A percentile compares a stretch with the other conserved stretches of the same genome.
Conservation (phyloP, 164 flowering plant genomes). For the Vitis rotundifolia region DNA sequence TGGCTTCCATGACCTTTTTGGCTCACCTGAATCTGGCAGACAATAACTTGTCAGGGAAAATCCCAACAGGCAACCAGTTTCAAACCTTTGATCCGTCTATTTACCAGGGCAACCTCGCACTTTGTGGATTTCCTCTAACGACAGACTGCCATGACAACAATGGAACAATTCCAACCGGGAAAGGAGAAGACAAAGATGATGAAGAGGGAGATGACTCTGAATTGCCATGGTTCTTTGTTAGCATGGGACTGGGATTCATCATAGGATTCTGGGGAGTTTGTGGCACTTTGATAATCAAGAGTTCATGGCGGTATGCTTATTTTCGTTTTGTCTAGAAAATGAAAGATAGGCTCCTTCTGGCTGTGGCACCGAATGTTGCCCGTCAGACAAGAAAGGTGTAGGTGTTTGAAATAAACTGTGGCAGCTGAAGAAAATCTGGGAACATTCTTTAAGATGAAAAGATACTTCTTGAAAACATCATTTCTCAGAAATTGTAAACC, state of each 20-base stretch:
- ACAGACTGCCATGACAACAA: no score
- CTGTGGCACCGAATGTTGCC: no score
- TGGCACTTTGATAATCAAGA: constrained; percentile 8
- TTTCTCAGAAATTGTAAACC: no score
- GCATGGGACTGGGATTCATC: constrained; percentile 6
- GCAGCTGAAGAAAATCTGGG: no score
- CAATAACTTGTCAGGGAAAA: not conserved
- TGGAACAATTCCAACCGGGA: not conserved
- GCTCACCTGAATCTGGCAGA: constrained; percentile 31
- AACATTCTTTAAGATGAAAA: no score
- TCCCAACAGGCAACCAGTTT: no score
- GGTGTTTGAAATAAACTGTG: not conserved
- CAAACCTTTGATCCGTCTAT: no score
- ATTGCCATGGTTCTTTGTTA: constrained; percentile 1
- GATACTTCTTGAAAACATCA: no score
- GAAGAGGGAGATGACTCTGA: not conserved
- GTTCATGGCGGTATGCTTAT: not conserved
- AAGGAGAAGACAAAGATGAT: not conserved
- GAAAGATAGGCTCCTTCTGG: not conserved
- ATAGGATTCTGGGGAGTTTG: constrained; percentile 18
- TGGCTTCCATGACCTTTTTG: constrained; percentile 18
- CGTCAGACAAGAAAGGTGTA: no score
- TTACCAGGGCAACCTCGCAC: no score
- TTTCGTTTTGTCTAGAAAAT: not conserved
- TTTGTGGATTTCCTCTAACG: no score